These are phyloP conservation scores for Rhinocladiella similis DNA, from an alignment of 2,329 filamentous ascomycete species.

Conservation along the genomic window DNA sequence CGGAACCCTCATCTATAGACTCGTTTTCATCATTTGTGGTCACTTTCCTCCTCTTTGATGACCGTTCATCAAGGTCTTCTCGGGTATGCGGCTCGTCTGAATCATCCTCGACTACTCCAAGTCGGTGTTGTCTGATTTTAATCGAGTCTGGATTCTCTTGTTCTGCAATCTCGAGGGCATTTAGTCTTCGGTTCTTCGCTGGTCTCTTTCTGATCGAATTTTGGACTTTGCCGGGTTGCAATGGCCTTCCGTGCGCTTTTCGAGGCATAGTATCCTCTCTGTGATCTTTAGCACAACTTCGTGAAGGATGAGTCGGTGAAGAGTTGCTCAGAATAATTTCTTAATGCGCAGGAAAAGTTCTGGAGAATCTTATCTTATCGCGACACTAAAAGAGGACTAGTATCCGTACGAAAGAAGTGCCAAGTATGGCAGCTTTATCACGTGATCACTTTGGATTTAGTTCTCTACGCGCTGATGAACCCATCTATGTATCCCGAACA, in stretches of 20 bases:
- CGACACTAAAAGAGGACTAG: background rate
- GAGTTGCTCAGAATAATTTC: too few species aligned
- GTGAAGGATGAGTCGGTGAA: too few species aligned
- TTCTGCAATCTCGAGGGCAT: conserved; percentile 67
- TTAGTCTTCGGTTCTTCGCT: conserved; percentile 49
- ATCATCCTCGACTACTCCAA: conserved; percentile 58
- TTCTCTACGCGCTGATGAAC: too few species aligned
- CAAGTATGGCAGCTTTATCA: too few species aligned
- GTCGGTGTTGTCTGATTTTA: conserved; percentile 57
- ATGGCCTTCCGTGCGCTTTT: conserved; percentile 30
- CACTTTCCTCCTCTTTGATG: conserved; percentile 35
- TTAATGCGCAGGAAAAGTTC: background rate
- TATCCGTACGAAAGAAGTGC: too few species aligned
- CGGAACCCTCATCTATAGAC: conserved; percentile 63
- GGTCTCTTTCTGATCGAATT: conserved; percentile 35
- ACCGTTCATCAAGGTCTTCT: conserved; percentile 37
- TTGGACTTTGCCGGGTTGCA: conserved; percentile 29
- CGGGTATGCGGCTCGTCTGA: conserved; percentile 47
- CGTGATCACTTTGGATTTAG: too few species aligned
- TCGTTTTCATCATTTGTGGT: conserved; percentile 36
- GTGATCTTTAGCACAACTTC: background rate
- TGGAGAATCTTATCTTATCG: background rate
- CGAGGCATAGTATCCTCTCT: conserved; percentile 24
- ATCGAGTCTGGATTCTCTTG: conserved; percentile 53
- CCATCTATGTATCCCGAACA: too few species aligned